Conservation (phyloP, 768 basidiomycete genomes). For the Cubamyces lactineus region DNA sequence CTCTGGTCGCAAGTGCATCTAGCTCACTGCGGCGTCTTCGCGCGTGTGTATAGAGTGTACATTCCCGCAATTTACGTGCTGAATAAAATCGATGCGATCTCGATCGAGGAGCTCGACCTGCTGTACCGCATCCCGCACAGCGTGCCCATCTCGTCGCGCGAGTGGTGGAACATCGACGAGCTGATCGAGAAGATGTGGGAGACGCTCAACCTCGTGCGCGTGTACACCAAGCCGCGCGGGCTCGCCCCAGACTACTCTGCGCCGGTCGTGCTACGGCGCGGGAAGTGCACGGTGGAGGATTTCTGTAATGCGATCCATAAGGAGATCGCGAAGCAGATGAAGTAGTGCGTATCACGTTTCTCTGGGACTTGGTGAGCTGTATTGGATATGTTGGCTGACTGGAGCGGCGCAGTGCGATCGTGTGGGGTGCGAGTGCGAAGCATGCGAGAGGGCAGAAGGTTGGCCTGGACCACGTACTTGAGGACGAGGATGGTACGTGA, state of each 20-base stretch:
- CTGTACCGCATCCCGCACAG: conserved; percentile 95
- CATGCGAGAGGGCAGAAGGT: conserved; percentile 96
- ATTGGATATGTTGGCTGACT: not conserved
- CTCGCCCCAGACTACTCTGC: conserved; percentile 86
- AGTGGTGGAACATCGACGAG: conserved; percentile 98
- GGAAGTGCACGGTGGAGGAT: conserved; percentile 74
- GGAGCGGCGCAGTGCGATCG: conserved; percentile 62
- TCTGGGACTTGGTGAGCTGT: not conserved
- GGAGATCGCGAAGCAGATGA: conserved; percentile 97
- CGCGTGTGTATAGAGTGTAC: conserved; percentile 64
- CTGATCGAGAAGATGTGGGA: conserved; percentile 93
- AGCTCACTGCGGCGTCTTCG: not conserved
- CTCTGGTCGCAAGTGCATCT: no score
- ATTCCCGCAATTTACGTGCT: conserved; percentile 87
- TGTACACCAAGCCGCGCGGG: conserved; percentile 96
- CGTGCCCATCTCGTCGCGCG: conserved; percentile 90
- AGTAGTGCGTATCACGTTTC: conserved; percentile 64
- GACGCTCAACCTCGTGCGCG: conserved; percentile 88
- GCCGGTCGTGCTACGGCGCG: conserved; percentile 83
- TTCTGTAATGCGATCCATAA: conserved; percentile 95
- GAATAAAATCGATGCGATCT: conserved; percentile 87
- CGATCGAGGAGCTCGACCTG: conserved; percentile 96
- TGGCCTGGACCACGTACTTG: conserved; percentile 81
- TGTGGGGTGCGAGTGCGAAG: conserved; percentile 98
- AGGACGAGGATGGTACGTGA: conserved; percentile 83